Evolutionary conservation across 441 rosid species (phyloP), one percentile per base, ranked within the genome.

Genomic region (Syzygium syzygioides): DNA sequence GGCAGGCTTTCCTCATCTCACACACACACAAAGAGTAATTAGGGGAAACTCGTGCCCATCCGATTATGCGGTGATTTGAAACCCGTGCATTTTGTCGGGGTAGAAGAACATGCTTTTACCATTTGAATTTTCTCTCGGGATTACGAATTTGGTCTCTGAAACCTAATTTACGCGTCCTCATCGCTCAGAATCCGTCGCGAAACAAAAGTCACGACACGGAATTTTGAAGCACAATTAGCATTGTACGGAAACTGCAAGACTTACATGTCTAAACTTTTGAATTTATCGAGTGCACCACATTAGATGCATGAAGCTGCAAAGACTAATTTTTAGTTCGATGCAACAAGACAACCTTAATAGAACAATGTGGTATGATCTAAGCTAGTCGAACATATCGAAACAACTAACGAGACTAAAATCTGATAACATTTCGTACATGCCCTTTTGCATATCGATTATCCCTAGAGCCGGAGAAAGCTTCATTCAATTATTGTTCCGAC

Each of bases 131-230:
- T 76, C 83, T 6, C 0, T 11, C 5, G 1, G 5, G 50, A 20
- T 1, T 37, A 37, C 52, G 14, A 37, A 71, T 37, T 71, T 71
- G n/a, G 17, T 71, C 83, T 23, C 17, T 1, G 1, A 19, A 34
- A 34, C 14, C 26, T 68, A 68, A 34, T 34, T 19, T 19, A 0
- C 3, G 79, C 6, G 14, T 19, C 79, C 48, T 68, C 79, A 5
- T 34, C 45, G 1, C 45, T 2, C 14, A 0, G 1, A 37, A 71
- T 26, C 23, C 9, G 1, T 5, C 0, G 0, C 5, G 3, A 7
- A 20, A 71, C 28, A 12, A 71, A 71, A 37, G 71, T 71, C 4
- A 7, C 6, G 50, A 37, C 0, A 9, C 15, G 4, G 14, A 68
- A 34, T 26, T 68, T 68, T 19, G 48, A 20, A 19, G 4, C 48